Evolutionary conservation across 805 yeast genomes (phyloP), one percentile per base, ranked within the genome.

Genomic region (Lachancea thermotolerans): DNA sequence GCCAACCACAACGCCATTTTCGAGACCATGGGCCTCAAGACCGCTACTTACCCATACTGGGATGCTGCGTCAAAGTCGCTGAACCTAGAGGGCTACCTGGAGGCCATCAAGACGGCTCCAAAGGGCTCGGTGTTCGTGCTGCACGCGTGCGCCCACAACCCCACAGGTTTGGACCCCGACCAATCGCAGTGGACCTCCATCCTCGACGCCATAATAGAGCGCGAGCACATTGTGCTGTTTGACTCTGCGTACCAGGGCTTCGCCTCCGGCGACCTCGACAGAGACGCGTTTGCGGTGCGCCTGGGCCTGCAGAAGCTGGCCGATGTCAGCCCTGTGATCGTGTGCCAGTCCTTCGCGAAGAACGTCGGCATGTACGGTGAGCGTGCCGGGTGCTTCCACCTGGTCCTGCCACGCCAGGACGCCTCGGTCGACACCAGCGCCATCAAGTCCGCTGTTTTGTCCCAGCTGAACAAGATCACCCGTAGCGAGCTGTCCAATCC

Each of bases 241-340:
- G 99, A 91, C 69, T 80, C 89, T 49, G 98, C 98, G 17, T 91
- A 93, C 73, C 98, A 91, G 71, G 99, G 99, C 4, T 91, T 91
- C 64, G 96, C 98, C 27, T 77, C 90, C 37, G 98, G 98, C 45
- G 80, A 84, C 57, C 75, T 88, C 54, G 82, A 75, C 52, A 74
- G 77, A 49, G 99, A 91, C 58, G 91, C 95, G 8, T 86, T 77
- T 72, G 88, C 97, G 18, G 74, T 79, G 48, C 66, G 73, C 51
- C 68, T 73, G 41, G 89, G 88, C 50, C 72, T 82, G 42, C 62
- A 69, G 43, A 58, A 58, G 41, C 66, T 72, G 35, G 64, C 68
- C 15, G 70, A 69, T 45, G 69, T 72, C 33, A 64, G 73, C 52
- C 90, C 91, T 47, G 66, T 85, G 44, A 59, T 87, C 29, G 76